Conservation (phyloP, 2,329 filamentous ascomycete genomes). For the Daldinia sp. region DNA sequence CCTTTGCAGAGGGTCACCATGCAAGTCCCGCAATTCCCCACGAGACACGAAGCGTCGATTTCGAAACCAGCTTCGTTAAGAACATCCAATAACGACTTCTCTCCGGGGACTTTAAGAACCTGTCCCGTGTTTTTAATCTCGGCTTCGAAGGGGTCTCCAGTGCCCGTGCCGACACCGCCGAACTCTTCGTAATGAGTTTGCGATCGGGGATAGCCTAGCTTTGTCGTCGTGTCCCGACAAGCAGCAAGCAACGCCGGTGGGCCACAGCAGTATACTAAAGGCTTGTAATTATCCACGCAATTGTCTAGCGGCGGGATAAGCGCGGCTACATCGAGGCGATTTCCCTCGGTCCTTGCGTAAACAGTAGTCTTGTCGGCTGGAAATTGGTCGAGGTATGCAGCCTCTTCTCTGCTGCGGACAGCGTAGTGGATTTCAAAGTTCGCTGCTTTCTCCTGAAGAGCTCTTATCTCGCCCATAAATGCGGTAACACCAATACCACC, state of each 20-base stretch:
- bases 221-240: slow-evolving; percentile 38
- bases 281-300: slow-evolving; percentile 39
- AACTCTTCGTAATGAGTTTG: slow-evolving; percentile 50
- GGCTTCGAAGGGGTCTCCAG: slow-evolving; percentile 51
- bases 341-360: slow-evolving; percentile 47
- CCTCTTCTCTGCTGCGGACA: slow-evolving; percentile 47
- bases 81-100: slow-evolving; percentile 51
- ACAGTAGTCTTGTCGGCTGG: slow-evolving; percentile 44
- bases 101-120: slow-evolving; percentile 45
- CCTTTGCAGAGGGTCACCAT: slow-evolving; percentile 50
- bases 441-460: slow-evolving; percentile 32
- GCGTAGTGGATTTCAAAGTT: slow-evolving; percentile 50
- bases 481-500: slow-evolving; percentile 52
- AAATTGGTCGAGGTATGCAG: slow-evolving; percentile 47
- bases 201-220: slow-evolving; percentile 46
- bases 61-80: slow-evolving; percentile 52
- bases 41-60: slow-evolving; percentile 51
- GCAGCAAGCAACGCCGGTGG: slow-evolving; percentile 45
- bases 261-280: slow-evolving; percentile 53
- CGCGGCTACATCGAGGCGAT: slow-evolving; percentile 55
- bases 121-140: slow-evolving; percentile 46
- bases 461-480: slow-evolving; percentile 46
- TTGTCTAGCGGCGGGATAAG: slow-evolving; percentile 44
- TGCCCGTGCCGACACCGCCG: slow-evolving; percentile 45
- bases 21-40: slow-evolving; percentile 51